These are phyloP conservation scores for Omphalotus guepiniiformis DNA, from an alignment of 768 basidiomycete species.

Conservation along the genomic window DNA sequence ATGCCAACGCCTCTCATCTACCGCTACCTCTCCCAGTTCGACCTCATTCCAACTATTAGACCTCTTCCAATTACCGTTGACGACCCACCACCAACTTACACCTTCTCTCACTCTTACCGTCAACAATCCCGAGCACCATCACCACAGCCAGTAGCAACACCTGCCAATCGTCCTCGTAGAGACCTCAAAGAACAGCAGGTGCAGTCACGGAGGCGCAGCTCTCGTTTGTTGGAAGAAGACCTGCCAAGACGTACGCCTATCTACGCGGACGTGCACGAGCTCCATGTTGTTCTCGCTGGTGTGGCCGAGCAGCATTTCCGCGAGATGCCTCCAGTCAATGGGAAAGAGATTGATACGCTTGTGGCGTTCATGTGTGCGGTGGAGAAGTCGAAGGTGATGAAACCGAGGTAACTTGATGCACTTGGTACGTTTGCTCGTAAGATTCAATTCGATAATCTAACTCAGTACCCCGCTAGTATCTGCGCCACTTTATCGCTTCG, in stretches of 20 bases:
- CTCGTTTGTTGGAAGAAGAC: slow-evolving; percentile 69
- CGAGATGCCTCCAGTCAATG: slow-evolving; percentile 44
- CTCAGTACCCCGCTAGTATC: too few relatives aligned
- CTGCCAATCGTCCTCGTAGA: slow-evolving; percentile 70
- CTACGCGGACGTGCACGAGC: slow-evolving; percentile 63
- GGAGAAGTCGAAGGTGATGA: slow-evolving; percentile 49
- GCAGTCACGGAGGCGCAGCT: slow-evolving; percentile 59
- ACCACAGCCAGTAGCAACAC: slow-evolving; percentile 44
- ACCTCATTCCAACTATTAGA: slow-evolving; percentile 64
- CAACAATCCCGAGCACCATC: slow-evolving; percentile 48
- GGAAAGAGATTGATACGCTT: slow-evolving; percentile 72
- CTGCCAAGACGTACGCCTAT: slow-evolving; percentile 53
- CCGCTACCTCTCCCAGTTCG: slow-evolving; percentile 69
- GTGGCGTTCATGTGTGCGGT: slow-evolving; percentile 77
- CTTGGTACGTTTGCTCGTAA: neutral
- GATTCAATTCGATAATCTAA: too few relatives aligned
- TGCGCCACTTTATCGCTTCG: too few relatives aligned
- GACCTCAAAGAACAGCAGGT: slow-evolving; percentile 63
- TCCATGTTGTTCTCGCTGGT: slow-evolving; percentile 61
- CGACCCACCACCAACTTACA: slow-evolving; percentile 67
- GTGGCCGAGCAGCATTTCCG: slow-evolving; percentile 75
- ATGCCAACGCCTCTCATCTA: slow-evolving; percentile 63
- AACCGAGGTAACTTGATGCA: slow-evolving; percentile 21
- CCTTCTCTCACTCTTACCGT: slow-evolving; percentile 47
- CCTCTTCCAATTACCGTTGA: slow-evolving; percentile 64